phyloP scores from a whole-genome alignment of 768 basidiomycete genomes.

The Phlegmacium glaucopus region DNA sequence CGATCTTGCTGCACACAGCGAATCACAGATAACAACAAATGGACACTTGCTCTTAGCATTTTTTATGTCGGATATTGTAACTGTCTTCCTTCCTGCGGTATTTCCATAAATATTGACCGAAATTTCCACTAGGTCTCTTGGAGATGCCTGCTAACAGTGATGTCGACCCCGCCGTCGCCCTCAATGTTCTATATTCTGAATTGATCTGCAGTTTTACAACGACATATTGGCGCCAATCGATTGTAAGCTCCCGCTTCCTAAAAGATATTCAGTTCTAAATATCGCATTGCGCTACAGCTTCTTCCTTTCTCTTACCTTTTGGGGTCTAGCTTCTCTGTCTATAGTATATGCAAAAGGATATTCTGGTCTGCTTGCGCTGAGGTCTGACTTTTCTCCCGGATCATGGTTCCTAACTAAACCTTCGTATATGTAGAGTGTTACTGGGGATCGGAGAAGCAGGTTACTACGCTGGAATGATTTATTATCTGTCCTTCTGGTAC shows the following conservation, averaged over 20 bases:
- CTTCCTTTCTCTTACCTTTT: constrained; percentile 49
- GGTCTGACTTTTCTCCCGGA: constrained; percentile 25
- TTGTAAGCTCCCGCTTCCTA: constrained; percentile 33
- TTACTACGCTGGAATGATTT: constrained; percentile 59
- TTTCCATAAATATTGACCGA: not conserved
- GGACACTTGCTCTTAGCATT: constrained; percentile 54
- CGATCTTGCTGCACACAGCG: constrained; percentile 37
- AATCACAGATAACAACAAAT: constrained; percentile 49
- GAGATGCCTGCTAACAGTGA: constrained; percentile 59
- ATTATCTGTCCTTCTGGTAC: constrained; percentile 61
- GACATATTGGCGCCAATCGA: constrained; percentile 53
- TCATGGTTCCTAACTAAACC: not conserved
- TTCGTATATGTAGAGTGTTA: constrained; percentile 37
- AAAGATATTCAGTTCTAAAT: not conserved
- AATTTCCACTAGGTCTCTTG: constrained; percentile 36
- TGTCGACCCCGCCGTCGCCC: not conserved
- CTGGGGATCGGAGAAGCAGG: constrained; percentile 62
- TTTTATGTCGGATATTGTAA: constrained; percentile 63
- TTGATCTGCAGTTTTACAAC: constrained; percentile 43
- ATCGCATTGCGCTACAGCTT: constrained; percentile 33
- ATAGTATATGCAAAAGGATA: constrained; percentile 56
- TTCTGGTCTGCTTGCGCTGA: constrained; percentile 41
- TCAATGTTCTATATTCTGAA: not conserved
- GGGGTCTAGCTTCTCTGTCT: constrained; percentile 52
- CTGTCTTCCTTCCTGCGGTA: no score